A percentile compares a stretch with the other conserved stretches of the same genome.
Evolutionary conservation across 352 stramenopile species (phyloP).

Genomic region (Thalassiosira ordinaria): DNA sequence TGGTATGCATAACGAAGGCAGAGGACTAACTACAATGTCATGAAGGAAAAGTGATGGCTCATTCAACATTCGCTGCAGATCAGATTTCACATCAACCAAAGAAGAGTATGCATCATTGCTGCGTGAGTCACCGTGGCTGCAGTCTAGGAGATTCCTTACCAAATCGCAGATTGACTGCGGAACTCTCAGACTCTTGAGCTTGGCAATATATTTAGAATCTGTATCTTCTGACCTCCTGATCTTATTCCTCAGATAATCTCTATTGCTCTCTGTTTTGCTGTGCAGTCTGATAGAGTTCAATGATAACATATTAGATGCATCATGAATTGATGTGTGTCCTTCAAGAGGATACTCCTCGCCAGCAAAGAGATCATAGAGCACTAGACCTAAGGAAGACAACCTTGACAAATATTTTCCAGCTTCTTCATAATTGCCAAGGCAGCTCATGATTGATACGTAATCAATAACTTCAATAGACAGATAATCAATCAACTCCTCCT

Average conservation of each 20-base stretch:
- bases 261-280: neutral
- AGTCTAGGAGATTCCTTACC: conserved; percentile 23
- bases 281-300: neutral
- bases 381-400: conserved; percentile 1
- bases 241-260: neutral
- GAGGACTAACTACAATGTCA: conserved; percentile 2
- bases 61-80: conserved; percentile 12
- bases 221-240: neutral
- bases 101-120: conserved; percentile 29
- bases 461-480: too few species aligned
- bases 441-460: conserved; percentile 2
- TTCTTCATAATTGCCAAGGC: neutral
- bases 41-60: conserved; percentile 6
- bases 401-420: neutral
- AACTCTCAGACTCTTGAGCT: conserved; percentile 12
- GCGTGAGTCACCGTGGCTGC: neutral
- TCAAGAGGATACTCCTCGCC: neutral
- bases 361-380: conserved; percentile 5
- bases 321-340: neutral
- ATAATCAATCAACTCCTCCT: too few species aligned
- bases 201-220: neutral
- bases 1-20: conserved; percentile 10
- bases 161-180: conserved; percentile 19
- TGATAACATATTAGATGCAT: neutral
- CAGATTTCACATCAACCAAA: conserved; percentile 12